Conservation (phyloP, 495 filamentous ascomycete genomes). For the Penicillium ochrochloron region DNA sequence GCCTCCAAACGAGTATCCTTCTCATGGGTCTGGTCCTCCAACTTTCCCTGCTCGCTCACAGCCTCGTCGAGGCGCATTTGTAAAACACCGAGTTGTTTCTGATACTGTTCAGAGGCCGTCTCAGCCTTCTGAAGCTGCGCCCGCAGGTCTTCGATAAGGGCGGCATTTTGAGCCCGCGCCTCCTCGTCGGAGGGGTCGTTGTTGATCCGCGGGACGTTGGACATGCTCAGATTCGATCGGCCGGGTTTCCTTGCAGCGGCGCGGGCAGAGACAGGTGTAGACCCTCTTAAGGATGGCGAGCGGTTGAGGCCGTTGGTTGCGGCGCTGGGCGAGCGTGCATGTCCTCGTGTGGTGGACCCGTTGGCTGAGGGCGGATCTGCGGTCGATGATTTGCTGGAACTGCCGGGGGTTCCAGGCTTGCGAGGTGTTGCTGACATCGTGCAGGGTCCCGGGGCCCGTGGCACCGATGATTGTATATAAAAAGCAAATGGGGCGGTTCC, state of each 20-base stretch:
- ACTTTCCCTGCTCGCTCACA: slow-evolving; percentile 74
- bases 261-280: slow-evolving; percentile 70
- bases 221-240: slow-evolving; percentile 63
- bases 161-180: slow-evolving; percentile 70
- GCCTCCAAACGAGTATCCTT: slow-evolving; percentile 78
- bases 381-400: slow-evolving; percentile 45
- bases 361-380: slow-evolving; percentile 41
- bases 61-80: slow-evolving; percentile 88
- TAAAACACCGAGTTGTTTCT: slow-evolving; percentile 81
- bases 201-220: slow-evolving; percentile 56
- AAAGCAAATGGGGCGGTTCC: slow-evolving; percentile 16
- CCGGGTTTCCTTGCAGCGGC: slow-evolving; percentile 65
- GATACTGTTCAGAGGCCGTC: slow-evolving; percentile 74
- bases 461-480: slow-evolving; percentile 26
- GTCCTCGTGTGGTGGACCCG: slow-evolving; percentile 46
- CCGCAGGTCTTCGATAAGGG: slow-evolving; percentile 83
- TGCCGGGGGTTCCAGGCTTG: slow-evolving; percentile 48
- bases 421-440: slow-evolving; percentile 52
- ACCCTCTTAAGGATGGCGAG: slow-evolving; percentile 47
- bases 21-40: slow-evolving; percentile 86
- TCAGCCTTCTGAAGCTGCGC: slow-evolving; percentile 81
- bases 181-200: slow-evolving; percentile 65
- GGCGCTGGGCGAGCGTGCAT: slow-evolving; percentile 48
- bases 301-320: slow-evolving; percentile 47
- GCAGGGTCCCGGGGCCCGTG: slow-evolving; percentile 30